These are phyloP conservation scores for Alternaria solani DNA, from an alignment of 2,329 filamentous ascomycete species.

Conservation along the genomic window DNA sequence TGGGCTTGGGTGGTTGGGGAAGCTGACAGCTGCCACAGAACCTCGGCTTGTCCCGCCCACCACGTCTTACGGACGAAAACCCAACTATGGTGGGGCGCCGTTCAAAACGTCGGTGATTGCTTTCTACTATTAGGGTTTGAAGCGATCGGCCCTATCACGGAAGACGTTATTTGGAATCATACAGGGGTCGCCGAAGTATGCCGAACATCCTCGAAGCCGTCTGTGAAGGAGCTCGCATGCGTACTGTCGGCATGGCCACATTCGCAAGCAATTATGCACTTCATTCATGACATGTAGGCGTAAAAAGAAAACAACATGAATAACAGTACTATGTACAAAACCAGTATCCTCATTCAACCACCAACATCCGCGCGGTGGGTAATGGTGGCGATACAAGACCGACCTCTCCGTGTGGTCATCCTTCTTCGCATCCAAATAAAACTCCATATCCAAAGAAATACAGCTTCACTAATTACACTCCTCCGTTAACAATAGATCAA, in stretches of 20 bases:
- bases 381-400: slow-evolving; percentile 19
- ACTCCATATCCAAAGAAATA: slow-evolving; percentile 15
- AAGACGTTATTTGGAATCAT: not conserved
- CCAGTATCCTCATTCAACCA: not conserved
- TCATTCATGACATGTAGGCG: not conserved
- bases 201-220: not conserved
- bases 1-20: not conserved
- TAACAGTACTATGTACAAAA: slow-evolving; percentile 6
- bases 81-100: not conserved
- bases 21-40: not conserved
- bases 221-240: not conserved
- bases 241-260: not conserved
- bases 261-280: not conserved
- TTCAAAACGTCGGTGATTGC: slow-evolving; percentile 2
- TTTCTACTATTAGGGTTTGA: slow-evolving; percentile 1
- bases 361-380: slow-evolving; percentile 10
- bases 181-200: not conserved
- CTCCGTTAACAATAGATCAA: slow-evolving; percentile 29
- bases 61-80: not conserved
- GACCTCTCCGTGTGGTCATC: slow-evolving; percentile 15
- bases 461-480: slow-evolving; percentile 17
- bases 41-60: slow-evolving; percentile 9
- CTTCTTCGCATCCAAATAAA: not conserved
- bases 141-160: not conserved
- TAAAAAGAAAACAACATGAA: not conserved